Percentiles rank a stretch among this genome's conserved stretches.
phyloP scores from a whole-genome alignment of 1,139 yeast species.

The Pichia sp. region DNA sequence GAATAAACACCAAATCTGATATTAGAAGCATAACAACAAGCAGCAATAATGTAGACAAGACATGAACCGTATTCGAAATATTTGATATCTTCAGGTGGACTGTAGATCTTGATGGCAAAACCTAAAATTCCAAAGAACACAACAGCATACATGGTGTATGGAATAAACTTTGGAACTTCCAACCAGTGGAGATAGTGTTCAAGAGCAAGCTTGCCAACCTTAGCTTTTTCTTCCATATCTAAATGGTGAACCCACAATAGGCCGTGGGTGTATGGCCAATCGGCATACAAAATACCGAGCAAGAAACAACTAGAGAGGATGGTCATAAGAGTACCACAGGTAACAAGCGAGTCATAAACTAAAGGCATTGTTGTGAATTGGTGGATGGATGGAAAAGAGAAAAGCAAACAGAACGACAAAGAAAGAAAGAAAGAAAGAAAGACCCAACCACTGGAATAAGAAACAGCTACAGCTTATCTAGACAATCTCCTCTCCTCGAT shows the following conservation, averaged over 20 bases:
- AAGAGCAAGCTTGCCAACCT: slow-evolving; percentile 39
- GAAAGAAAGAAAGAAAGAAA: too few relatives aligned
- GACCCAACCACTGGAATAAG: not conserved
- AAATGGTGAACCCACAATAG: slow-evolving; percentile 59
- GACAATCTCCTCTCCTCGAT: too few relatives aligned
- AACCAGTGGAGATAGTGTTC: slow-evolving; percentile 73
- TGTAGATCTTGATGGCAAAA: slow-evolving; percentile 69
- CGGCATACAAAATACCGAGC: slow-evolving; percentile 71
- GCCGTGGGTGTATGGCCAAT: slow-evolving; percentile 74
- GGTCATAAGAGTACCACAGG: slow-evolving; percentile 21
- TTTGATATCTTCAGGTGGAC: slow-evolving; percentile 76
- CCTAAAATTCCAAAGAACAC: slow-evolving; percentile 61
- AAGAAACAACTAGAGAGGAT: slow-evolving; percentile 55
- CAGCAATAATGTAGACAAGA: slow-evolving; percentile 60
- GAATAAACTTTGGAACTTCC: slow-evolving; percentile 51
- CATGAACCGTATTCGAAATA: slow-evolving; percentile 87
- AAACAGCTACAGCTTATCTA: too few relatives aligned
- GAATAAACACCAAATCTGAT: slow-evolving; percentile 75
- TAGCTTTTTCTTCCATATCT: slow-evolving; percentile 49
- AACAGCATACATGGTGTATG: slow-evolving; percentile 52
- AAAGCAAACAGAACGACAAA: not conserved
- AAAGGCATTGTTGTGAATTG: slow-evolving; percentile 3
- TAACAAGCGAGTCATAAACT: slow-evolving; percentile 2
- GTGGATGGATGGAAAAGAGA: too few relatives aligned
- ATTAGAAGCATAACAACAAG: slow-evolving; percentile 80